phyloP scores from a whole-genome alignment of 1,284 basidiomycete genomes.

The Austroboletus olivaceoglutinosus region DNA sequence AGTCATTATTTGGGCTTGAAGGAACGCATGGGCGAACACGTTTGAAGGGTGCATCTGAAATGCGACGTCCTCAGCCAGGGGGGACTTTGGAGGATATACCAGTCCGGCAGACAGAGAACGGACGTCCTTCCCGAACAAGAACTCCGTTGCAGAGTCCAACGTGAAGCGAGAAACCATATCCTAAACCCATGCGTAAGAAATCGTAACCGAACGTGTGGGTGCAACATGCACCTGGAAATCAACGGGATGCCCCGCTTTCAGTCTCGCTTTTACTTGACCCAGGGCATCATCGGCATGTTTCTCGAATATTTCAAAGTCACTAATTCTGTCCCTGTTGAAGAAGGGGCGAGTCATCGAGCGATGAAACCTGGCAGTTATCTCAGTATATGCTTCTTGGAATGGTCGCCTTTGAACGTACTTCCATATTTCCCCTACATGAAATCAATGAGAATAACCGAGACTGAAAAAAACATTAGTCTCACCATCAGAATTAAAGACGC shows the following conservation, averaged over 20 bases:
- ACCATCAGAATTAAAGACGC: conserved; percentile 64
- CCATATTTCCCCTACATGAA: conserved; percentile 49
- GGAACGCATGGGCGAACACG: not conserved
- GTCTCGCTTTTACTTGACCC: conserved; percentile 37
- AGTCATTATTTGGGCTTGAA: not conserved
- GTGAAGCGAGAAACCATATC: conserved; percentile 41
- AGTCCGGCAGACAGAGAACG: not conserved
- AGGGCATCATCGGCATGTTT: conserved; percentile 44
- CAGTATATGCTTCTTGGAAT: not conserved
- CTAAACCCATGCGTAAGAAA: conserved; percentile 15
- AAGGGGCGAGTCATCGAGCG: conserved; percentile 58
- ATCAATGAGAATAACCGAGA: conserved; percentile 1
- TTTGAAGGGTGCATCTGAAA: not conserved
- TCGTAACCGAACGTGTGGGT: not conserved
- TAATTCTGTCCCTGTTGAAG: conserved; percentile 51
- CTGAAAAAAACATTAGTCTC: not conserved
- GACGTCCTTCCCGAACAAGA: conserved; percentile 13
- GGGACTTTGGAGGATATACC: not conserved
- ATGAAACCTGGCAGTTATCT: conserved; percentile 43
- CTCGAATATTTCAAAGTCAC: conserved; percentile 54
- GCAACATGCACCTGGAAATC: conserved; percentile 46
- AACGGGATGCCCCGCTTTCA: conserved; percentile 43
- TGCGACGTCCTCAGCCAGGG: not conserved
- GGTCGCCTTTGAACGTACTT: conserved; percentile 34
- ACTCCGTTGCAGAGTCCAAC: conserved; percentile 41